These are phyloP conservation scores for Onygena corvina DNA, from an alignment of 2,329 filamentous ascomycete genomes.

Conservation along the genomic window DNA sequence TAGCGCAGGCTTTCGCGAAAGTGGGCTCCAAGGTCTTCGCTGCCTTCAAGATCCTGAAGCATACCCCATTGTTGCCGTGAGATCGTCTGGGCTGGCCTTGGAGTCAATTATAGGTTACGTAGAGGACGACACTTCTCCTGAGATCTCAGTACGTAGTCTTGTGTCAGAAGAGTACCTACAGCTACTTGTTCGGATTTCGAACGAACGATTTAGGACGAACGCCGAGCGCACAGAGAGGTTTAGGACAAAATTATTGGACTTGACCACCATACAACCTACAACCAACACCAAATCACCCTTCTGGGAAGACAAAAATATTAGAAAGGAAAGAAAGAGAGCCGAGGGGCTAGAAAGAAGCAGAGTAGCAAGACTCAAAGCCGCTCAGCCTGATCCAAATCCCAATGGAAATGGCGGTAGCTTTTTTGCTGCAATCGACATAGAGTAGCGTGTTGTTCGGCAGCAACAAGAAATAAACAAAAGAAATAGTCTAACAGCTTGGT, in stretches of 20 bases:
- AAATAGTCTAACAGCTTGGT: no score
- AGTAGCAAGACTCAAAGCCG: constrained; percentile 9
- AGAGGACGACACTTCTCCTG: constrained; percentile 18
- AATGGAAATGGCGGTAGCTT: no score
- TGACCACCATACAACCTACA: constrained; percentile 14
- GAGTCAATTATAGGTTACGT: constrained; percentile 63
- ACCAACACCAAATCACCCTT: constrained; percentile 10
- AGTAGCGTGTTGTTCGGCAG: no score
- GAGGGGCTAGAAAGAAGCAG: constrained; percentile 31
- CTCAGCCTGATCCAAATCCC: constrained; percentile 5
- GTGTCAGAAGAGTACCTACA: constrained; percentile 57
- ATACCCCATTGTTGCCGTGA: constrained; percentile 70
- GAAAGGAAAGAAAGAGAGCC: constrained; percentile 31
- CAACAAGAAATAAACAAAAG: background rate
- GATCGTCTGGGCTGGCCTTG: constrained; percentile 69
- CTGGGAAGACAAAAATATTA: constrained; percentile 30
- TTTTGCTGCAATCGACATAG: no score
- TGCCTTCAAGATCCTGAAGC: constrained; percentile 29
- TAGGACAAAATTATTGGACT: constrained; percentile 20
- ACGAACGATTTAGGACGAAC: constrained; percentile 44
- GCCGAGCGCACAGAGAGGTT: constrained; percentile 32
- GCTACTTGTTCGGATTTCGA: constrained; percentile 56
- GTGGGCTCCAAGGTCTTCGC: constrained; percentile 59
- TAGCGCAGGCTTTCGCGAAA: constrained; percentile 78
- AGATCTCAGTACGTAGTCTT: constrained; percentile 37